Conservation (phyloP, 257 asterid species). For the Prunella vulgaris region DNA sequence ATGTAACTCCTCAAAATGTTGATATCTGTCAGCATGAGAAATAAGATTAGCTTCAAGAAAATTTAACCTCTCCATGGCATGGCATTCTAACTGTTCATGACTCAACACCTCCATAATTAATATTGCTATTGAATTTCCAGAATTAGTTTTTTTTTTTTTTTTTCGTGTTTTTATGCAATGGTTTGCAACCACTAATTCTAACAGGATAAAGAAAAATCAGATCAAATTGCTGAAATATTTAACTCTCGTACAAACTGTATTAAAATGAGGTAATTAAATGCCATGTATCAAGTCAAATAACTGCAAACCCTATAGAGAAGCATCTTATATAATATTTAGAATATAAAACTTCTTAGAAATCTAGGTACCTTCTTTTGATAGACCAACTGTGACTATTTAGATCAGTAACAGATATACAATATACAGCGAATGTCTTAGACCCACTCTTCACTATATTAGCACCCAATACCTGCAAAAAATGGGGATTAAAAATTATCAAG, state of each 20-base stretch:
- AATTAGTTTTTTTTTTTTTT: background rate
- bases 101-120: background rate
- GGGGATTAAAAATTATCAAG: too few relatives aligned
- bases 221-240: background rate
- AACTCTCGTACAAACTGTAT: conserved; percentile 3
- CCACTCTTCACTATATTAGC: conserved; percentile 96
- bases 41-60: conserved; percentile 18
- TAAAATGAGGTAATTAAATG: conserved; percentile 12
- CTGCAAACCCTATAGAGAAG: background rate
- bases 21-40: conserved; percentile 55
- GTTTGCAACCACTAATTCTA: conserved; percentile 6
- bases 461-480: conserved; percentile 67
- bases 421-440: conserved; percentile 77
- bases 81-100: conserved; percentile 2
- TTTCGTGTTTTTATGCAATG: background rate
- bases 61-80: conserved; percentile 9
- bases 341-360: conserved; percentile 11
- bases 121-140: background rate
- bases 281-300: background rate
- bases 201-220: background rate
- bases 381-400: conserved; percentile 83
- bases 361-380: conserved; percentile 82
- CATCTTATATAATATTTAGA: conserved; percentile 11
- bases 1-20: conserved; percentile 96
- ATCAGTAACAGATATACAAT: conserved; percentile 82